Conservation (phyloP, 176 grass and related monocot genomes). For the Carex scoparia region DNA sequence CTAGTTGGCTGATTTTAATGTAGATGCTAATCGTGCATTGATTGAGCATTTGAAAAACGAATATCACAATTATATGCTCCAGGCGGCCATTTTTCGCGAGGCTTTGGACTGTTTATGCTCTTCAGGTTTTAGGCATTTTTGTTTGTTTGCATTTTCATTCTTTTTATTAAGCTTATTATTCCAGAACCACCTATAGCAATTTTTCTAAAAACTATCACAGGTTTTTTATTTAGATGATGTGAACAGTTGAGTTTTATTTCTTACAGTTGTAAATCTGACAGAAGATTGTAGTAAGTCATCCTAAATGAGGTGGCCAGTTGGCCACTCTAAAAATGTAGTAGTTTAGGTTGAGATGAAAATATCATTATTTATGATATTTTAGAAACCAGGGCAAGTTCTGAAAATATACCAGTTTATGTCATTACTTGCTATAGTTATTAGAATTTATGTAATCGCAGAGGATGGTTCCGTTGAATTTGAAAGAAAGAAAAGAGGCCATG, state of each 20-base stretch:
- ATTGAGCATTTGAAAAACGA: constrained; percentile 70
- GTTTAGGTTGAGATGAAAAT: background rate
- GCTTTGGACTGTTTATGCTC: constrained; percentile 49
- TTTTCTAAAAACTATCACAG: background rate
- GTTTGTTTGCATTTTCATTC: background rate
- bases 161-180: background rate
- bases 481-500: constrained; percentile 67
- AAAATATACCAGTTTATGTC: background rate
- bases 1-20: constrained; percentile 6
- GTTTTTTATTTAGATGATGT: background rate
- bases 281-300: background rate
- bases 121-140: constrained; percentile 32
- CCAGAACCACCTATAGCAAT: background rate
- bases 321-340: background rate
- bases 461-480: constrained; percentile 31
- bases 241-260: background rate
- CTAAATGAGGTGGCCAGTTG: background rate
- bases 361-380: background rate
- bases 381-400: background rate
- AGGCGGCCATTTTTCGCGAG: constrained; percentile 69
- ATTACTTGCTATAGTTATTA: constrained; percentile 12
- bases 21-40: constrained; percentile 54
- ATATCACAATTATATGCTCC: constrained; percentile 61
- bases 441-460: constrained; percentile 43
- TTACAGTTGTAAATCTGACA: background rate